phyloP scores from a whole-genome alignment of 163 green algal species.

The Prototheca wickerhamii region DNA sequence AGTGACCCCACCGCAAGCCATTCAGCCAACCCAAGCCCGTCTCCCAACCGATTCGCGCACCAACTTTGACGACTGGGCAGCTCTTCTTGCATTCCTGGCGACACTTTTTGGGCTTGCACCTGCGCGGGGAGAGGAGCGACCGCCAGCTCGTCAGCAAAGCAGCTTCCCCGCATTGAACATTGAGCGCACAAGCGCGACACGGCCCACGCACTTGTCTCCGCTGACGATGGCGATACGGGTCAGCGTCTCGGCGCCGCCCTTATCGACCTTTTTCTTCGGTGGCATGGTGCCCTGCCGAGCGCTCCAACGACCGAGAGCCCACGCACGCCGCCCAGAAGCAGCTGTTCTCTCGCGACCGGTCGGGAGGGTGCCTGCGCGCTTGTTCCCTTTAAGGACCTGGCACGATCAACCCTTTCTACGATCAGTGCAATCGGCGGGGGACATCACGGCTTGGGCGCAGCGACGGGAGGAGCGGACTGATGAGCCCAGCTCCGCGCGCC shows the following conservation, averaged over 20 bases:
- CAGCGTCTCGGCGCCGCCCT: slow-evolving; percentile 63
- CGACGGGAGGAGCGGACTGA: background rate
- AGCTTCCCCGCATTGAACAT: no score
- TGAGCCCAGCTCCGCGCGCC: no score
- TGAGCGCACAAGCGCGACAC: no score
- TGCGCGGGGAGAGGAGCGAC: slow-evolving; percentile 21
- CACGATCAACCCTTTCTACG: no score
- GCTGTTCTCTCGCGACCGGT: background rate
- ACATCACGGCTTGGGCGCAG: background rate
- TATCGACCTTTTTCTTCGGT: slow-evolving; percentile 64
- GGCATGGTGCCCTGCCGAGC: slow-evolving; percentile 28
- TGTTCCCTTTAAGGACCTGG: no score
- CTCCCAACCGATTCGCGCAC: no score
- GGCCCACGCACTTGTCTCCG: slow-evolving; percentile 65
- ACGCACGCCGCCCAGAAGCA: background rate
- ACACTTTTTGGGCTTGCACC: slow-evolving; percentile 98
- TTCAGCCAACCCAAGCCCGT: no score
- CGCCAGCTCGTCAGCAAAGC: no score
- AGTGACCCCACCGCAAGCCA: slow-evolving; percentile 1
- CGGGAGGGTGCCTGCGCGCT: no score
- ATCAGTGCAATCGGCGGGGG: background rate
- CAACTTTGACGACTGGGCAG: slow-evolving; percentile 97
- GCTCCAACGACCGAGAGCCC: background rate
- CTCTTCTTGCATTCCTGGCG: slow-evolving; percentile 98
- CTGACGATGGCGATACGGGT: slow-evolving; percentile 96